Evolutionary conservation across 352 stramenopile genomes (phyloP), one percentile per base, ranked within the genome.

Genomic region (Paralagenidium karlingii): DNA sequence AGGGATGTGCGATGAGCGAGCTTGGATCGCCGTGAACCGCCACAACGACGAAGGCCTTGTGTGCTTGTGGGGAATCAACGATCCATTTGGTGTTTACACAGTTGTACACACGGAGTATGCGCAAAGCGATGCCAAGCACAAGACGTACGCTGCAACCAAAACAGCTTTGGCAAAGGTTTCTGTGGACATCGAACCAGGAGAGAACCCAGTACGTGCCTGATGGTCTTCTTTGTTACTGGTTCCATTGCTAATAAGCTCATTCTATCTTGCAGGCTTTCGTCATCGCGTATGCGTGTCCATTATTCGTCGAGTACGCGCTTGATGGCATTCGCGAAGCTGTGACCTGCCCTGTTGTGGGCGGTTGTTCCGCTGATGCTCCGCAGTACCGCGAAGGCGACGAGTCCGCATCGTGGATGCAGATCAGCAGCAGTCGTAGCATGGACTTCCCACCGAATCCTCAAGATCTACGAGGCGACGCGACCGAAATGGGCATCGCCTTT

Each of bases 1-100:
- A n/a, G 77, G 74, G 3, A 86, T 88, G 56, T 92, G 78, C 47
- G 76, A 92, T 29, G 75, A 92, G 41, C 82, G 85, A 36, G 78
- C 78, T 20, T 92, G 78, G 78, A 73, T 92, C 3, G 86, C 78
- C 7, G 74, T 88, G 34, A 92, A 92, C 45, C 65, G 78, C 6
- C 75, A 86, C 53, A 86, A 86, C 20, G 63, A 82, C 21, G 73
- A 87, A 68, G 75, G 74, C 4, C 53, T 92, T 8, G 53, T 92
- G 7, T 86, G 75, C 9, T 51, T 92, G 13, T 92, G 75, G 75
- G 78, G 78, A n/a, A 63, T 92, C 9, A 86, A 89, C 37, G 78
- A 92, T 39, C 73, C 78, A 0, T 58, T 82, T 22, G 78, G 78
- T 9, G 70, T 83, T 31, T 92, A 92, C 53, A 75, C 68, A 1